phyloP scores from a whole-genome alignment of 768 basidiomycete genomes.

The Hypsizygus marmoreus region DNA sequence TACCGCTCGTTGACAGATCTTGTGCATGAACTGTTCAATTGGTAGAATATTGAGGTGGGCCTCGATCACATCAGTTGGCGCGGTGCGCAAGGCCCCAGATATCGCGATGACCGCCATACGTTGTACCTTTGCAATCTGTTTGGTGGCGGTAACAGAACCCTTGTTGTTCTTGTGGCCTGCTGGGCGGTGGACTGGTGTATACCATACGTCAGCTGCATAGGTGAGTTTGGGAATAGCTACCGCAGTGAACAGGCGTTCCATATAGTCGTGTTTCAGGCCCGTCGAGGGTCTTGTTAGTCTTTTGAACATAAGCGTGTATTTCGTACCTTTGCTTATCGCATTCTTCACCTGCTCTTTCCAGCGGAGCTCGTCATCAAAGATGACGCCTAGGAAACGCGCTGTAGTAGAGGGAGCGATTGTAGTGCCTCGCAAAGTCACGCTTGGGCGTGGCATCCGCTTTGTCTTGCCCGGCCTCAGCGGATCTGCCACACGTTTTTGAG shows the following conservation, averaged over 20 bases:
- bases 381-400: constrained; percentile 18
- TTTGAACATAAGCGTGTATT: constrained; percentile 7
- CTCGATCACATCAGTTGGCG: constrained; percentile 7
- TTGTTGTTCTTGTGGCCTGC: neutral
- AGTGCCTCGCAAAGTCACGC: neutral
- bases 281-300: constrained; percentile 9
- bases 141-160: constrained; percentile 5
- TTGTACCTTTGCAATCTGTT: constrained; percentile 12
- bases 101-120: constrained; percentile 12
- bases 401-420: no score
- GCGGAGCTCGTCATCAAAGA: constrained; percentile 15
- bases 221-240: constrained; percentile 23
- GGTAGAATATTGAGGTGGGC: constrained; percentile 8
- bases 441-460: neutral
- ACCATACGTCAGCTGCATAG: constrained; percentile 23
- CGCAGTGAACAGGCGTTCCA: constrained; percentile 17
- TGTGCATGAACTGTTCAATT: constrained; percentile 7
- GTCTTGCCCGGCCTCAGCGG: neutral
- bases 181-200: constrained; percentile 3
- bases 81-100: constrained; percentile 11
- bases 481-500: neutral
- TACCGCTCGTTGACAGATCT: constrained; percentile 5
- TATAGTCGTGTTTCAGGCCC: constrained; percentile 13
- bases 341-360: constrained; percentile 18
- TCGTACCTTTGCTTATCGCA: constrained; percentile 9